A percentile compares a stretch with the other conserved stretches of the same genome.
Conservation (phyloP, 768 basidiomycete genomes). For the Trametes cinnabarina region DNA sequence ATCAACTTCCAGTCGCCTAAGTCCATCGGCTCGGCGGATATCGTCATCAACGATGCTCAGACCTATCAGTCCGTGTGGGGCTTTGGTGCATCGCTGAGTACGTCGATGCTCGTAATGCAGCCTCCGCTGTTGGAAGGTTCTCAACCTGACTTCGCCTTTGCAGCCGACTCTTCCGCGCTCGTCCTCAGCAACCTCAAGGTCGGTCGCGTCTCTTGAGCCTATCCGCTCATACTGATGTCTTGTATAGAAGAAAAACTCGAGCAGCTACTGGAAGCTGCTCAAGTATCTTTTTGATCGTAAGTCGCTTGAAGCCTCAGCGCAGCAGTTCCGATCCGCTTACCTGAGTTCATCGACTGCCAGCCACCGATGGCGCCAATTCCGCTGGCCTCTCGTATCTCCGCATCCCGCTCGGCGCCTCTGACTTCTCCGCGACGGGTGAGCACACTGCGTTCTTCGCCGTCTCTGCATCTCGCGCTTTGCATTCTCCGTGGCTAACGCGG, state of each 20-base stretch:
- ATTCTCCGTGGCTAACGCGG: background rate
- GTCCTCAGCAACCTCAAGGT: slow-evolving; percentile 66
- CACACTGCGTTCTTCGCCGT: background rate
- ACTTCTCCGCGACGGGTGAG: slow-evolving; percentile 62
- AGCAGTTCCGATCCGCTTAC: too few species aligned
- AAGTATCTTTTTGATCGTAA: slow-evolving; percentile 54
- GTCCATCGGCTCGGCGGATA: slow-evolving; percentile 56
- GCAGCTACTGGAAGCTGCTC: slow-evolving; percentile 58
- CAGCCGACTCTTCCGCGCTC: slow-evolving; percentile 70
- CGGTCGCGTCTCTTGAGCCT: background rate
- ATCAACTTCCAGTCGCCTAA: slow-evolving; percentile 60
- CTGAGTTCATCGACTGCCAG: slow-evolving; percentile 24
- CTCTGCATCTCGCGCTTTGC: background rate
- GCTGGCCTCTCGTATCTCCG: slow-evolving; percentile 72
- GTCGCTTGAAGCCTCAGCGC: background rate
- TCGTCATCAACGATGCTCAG: slow-evolving; percentile 52
- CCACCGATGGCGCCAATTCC: slow-evolving; percentile 56
- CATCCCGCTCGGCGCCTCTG: slow-evolving; percentile 69
- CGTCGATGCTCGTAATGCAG: slow-evolving; percentile 14
- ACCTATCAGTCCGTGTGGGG: slow-evolving; percentile 63
- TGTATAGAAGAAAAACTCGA: slow-evolving; percentile 45
- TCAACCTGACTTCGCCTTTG: slow-evolving; percentile 1
- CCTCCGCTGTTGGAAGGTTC: background rate
- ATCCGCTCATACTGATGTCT: background rate
- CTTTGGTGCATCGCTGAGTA: slow-evolving; percentile 67